Conservation (phyloP, 1,284 basidiomycete species). For the Malassezia restricta region DNA sequence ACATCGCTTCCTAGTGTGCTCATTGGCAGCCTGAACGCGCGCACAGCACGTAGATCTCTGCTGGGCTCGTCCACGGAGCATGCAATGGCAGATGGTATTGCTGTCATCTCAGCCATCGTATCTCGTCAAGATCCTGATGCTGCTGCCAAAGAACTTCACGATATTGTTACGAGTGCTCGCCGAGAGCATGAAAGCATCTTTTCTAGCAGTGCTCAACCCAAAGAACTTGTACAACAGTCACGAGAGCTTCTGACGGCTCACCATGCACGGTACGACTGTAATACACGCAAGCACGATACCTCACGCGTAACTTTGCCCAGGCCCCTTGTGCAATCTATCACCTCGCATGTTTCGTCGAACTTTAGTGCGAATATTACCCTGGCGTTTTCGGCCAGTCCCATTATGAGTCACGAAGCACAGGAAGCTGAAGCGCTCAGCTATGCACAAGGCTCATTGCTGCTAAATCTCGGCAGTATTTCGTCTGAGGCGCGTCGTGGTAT, state of each 20-base stretch:
- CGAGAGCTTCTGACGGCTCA: not conserved
- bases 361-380: constrained; percentile 85
- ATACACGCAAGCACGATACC: constrained; percentile 11
- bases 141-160: constrained; percentile 50
- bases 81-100: constrained; percentile 55
- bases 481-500: constrained; percentile 58
- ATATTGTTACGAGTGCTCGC: constrained; percentile 43
- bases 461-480: constrained; percentile 81
- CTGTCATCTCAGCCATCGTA: constrained; percentile 80
- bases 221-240: not conserved
- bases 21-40: constrained; percentile 39
- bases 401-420: constrained; percentile 58
- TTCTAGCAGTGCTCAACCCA: not conserved
- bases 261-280: not conserved
- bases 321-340: constrained; percentile 55
- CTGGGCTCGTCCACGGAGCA: constrained; percentile 21
- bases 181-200: not conserved
- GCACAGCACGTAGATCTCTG: constrained; percentile 31
- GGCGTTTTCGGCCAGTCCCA: constrained; percentile 76
- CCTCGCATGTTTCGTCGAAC: constrained; percentile 76
- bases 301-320: constrained; percentile 18
- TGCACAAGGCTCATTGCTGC: constrained; percentile 60
- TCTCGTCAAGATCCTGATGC: constrained; percentile 56
- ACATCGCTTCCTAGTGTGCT: constrained; percentile 32
- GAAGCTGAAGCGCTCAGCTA: constrained; percentile 71